Evolutionary conservation across 2,329 filamentous ascomycete genomes (phyloP).

Genomic region (Cladobotryum protrusum): DNA sequence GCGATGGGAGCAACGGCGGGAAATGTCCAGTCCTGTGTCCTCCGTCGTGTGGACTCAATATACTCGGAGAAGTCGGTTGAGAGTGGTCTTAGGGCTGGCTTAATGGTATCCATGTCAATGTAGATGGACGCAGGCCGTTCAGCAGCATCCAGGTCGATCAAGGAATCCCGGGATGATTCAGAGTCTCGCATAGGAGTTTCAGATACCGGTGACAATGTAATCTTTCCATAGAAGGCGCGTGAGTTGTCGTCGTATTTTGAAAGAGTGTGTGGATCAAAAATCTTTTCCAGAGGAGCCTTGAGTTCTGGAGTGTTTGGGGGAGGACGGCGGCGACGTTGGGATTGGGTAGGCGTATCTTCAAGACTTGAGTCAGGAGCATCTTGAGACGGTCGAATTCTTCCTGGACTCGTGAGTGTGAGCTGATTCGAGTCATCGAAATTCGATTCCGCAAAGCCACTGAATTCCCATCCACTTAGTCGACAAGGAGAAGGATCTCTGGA

Average conservation of each 20-base stretch:
- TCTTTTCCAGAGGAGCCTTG: constrained; percentile 39
- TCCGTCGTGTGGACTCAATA: constrained; percentile 3
- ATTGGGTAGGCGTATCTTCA: constrained; percentile 3
- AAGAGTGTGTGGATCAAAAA: constrained; percentile 43
- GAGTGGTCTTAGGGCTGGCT: constrained; percentile 8
- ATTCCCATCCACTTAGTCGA: constrained; percentile 53
- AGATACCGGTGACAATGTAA: constrained; percentile 25
- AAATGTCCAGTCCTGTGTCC: constrained; percentile 26
- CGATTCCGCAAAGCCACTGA: constrained; percentile 36
- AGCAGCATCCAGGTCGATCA: constrained; percentile 42
- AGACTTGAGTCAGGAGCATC: constrained; percentile 5
- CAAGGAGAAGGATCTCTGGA: constrained; percentile 29
- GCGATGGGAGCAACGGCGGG: constrained; percentile 32
- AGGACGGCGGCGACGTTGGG: constrained; percentile 27
- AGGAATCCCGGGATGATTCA: constrained; percentile 28
- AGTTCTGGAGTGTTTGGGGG: constrained; percentile 37
- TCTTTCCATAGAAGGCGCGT: constrained; percentile 34
- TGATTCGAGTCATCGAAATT: constrained; percentile 10
- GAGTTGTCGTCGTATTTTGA: constrained; percentile 42
- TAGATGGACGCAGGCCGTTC: constrained; percentile 10
- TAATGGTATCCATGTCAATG: constrained; percentile 10
- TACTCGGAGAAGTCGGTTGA: constrained; percentile 10
- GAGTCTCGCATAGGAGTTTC: constrained; percentile 37
- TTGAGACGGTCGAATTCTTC: constrained; percentile 1
- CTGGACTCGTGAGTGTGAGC: constrained; percentile 10